Base-by-base conservation (phyloP, 2,329 filamentous ascomycete species). In the Diaporthe velutina region DNA sequence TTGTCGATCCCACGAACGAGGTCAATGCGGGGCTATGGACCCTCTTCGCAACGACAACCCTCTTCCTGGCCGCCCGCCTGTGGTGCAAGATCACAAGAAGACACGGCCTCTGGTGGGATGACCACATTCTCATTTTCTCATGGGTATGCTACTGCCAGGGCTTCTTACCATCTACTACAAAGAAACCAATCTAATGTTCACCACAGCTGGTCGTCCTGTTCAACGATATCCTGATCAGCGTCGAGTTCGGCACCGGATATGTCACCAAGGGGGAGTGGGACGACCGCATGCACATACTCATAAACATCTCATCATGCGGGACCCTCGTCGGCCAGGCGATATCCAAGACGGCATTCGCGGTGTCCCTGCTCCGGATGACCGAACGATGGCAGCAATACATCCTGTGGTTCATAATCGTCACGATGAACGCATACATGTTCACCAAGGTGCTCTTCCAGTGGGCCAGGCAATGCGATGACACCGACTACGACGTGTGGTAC, bases 81-180 rank as follows among this genome's bases (percentile, higher is more conserved):
- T 74, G 66, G 55, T 74, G 73, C 67, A 74, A 74, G 55, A 55
- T 71, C 33, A 71, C 66, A n/a, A 54, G 73, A n/a, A 38, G 48
- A 12, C n/a, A 60, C 60, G 72, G 72, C 4, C 54, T 74, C 22
- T 74, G 73, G 73, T 74, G 40, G 52, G 73, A 74, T 64, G 73
- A 74, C 17, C 52, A 74, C 42, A 50, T 74, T 40, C 67, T 74
- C 15, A 66, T 74, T 19, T 35, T 54, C 50, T 70, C 73, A 5
- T 74, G 73, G 73, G 73, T 71, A 71, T 45, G 67, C 33, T 38
- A 28, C 40, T 15, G 22, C 61, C 22, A 50, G 19, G 4, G 38
- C 4, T 7, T 8, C 35, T 40, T n/a, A 9, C 38, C 15, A 30
- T 42, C 42, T 8, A 22, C 42, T 8, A 22, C 3, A 19, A 15